Evolutionary conservation across 495 filamentous ascomycete species (phyloP), one percentile per base, ranked within the genome.

Genomic region (Penicillium arizonense): DNA sequence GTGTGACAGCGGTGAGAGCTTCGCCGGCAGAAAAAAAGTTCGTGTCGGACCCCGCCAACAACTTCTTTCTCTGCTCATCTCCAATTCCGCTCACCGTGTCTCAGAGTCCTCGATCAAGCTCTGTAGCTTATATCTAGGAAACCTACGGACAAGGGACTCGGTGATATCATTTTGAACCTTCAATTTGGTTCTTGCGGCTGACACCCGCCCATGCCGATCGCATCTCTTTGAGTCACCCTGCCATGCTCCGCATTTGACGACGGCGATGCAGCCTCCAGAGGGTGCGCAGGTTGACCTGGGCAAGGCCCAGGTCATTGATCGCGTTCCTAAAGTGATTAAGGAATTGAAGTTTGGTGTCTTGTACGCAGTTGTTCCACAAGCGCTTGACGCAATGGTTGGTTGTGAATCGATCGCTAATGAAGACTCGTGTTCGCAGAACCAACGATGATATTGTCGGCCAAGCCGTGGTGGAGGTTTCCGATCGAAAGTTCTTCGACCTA

Each of bases 401-500:
- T 47, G 57, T 45, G 23, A 21, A 46, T 26, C 40, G 44, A 44
- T 61, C 49, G 52, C 68, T 70, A 64, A 70, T 35, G 13, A 16
- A 35, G 37, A 18, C 45, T 47, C 45, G 49, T 68, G 13, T 51
- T 38, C 24, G 10, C 51, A 91, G 88, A 62, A 95, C 91, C 14
- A 88, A 86, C 54, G 87, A 96, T 65, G 91, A 97, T 61, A 96
- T 97, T 54, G 87, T 95, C 47, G 91, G 89, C 60, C 95, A 98
- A 72, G 88, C 85, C 58, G 90, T 96, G 24, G 79, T 97, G 50
- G 91, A 96, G 70, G 88, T 98, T 40, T 91, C 88, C 8, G 90
- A 96, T 65, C 81, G 91, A 61, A 84, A 90, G 67, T 82, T 98
- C 49, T 97, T 91, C 76, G 90, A 97, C 72, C 75, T 93, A 47